phyloP scores from a whole-genome alignment of 148 eudicot species.

The Arbutus unedo region DNA sequence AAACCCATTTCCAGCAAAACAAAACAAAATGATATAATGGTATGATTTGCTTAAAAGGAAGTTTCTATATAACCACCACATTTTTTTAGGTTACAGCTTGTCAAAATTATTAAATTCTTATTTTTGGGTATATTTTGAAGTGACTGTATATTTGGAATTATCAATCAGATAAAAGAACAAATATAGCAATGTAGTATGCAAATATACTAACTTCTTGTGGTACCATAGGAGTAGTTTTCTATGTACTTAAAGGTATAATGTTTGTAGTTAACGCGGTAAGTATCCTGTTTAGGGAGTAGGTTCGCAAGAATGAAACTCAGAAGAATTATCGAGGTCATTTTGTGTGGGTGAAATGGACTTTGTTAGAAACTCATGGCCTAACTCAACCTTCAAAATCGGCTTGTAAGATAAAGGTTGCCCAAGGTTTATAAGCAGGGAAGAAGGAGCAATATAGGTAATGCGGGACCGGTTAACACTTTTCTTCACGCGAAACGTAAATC shows the following conservation, averaged over 20 bases:
- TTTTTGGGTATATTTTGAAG: neutral
- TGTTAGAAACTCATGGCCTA: no score
- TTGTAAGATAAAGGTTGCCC: no score
- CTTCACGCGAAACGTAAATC: no score
- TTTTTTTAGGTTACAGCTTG: no score
- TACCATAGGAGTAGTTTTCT: neutral
- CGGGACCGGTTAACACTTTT: no score
- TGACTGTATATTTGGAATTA: no score
- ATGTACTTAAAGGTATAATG: neutral
- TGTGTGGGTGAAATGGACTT: neutral
- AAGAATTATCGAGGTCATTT: neutral
- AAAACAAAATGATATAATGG: neutral
- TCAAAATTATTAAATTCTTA: neutral
- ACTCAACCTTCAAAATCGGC: no score
- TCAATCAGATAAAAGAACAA: neutral
- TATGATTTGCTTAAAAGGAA: neutral
- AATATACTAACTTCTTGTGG: neutral
- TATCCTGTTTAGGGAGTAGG: no score
- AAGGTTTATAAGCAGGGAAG: no score
- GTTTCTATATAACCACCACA: no score
- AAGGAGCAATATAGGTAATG: no score
- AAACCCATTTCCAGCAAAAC: slow-evolving; percentile 1
- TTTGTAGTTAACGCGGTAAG: neutral
- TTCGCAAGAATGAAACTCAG: no score
- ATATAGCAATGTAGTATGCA: neutral